Percentiles rank a stretch among this genome's conserved stretches.
phyloP scores from a whole-genome alignment of 2,329 filamentous ascomycete species.

The Juglanconis oblonga region DNA sequence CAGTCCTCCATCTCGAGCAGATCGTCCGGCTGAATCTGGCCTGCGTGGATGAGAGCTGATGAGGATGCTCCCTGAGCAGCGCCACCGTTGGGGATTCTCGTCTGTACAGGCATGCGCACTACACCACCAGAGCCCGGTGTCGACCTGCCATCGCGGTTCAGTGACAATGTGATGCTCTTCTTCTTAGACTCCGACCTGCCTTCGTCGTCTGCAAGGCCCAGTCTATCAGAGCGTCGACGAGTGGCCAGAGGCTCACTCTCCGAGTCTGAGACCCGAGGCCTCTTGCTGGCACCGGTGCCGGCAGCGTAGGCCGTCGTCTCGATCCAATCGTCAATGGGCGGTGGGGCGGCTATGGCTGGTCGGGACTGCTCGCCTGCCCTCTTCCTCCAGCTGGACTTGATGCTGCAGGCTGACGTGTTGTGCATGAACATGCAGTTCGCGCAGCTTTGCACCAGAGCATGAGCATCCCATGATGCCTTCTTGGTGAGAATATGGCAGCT shows the following conservation, averaged over 20 bases:
- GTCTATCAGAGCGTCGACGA: neutral
- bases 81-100: neutral
- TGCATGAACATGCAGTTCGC: constrained; percentile 15
- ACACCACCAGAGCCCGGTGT: neutral
- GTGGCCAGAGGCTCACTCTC: neutral
- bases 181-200: neutral
- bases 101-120: neutral
- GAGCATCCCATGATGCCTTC: neutral
- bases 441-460: neutral
- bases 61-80: neutral
- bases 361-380: neutral
- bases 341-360: neutral
- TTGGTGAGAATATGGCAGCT: constrained; percentile 3
- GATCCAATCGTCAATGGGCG: constrained; percentile 3
- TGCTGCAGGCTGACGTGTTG: constrained; percentile 4
- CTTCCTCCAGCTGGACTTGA: constrained; percentile 8
- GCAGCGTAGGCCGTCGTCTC: neutral
- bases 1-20: constrained; percentile 34
- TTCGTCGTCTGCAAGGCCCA: neutral
- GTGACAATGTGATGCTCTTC: constrained; percentile 1
- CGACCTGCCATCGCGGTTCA: neutral
- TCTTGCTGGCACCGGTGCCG: neutral
- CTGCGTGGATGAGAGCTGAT: constrained; percentile 20
- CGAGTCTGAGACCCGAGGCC: neutral
- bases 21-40: constrained; percentile 16